Evolutionary conservation across 805 yeast genomes (phyloP), one percentile per base, ranked within the genome.

Genomic region (Ogataea ganodermae): DNA sequence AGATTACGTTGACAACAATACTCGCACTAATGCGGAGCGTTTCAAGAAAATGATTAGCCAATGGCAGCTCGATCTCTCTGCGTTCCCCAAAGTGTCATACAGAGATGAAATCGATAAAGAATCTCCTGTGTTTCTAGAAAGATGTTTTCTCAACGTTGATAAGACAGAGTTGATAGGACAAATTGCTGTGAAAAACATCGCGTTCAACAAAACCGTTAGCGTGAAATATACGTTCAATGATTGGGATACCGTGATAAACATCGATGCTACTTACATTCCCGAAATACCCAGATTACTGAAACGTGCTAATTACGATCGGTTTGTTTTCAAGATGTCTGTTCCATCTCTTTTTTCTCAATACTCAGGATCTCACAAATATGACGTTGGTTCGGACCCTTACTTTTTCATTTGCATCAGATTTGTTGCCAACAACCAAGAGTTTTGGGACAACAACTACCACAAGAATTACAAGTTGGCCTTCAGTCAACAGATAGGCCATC

Each of bases 241-340:
- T 58, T 91, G 98, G 98, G 70, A 69, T 35, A 83, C 95, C 0
- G 79, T 83, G 18, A 74, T 81, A 35, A 92, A 86, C 61, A 77
- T 84, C 26, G 81, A 80, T 35, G 86, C 91, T 3, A 54, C 61
- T 3, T 89, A 79, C 67, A 72, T 76, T 2, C 75, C 78, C 3
- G 89, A 84, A 49, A 60, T 75, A 1, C 81, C 84, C 5, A 61
- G 73, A 32, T 63, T 75, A 6, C 66, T 83, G 52, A 73, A 72
- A 49, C 62, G 68, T 14, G 69, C 82, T 41, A 65, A 72, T 45
- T 84, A 81, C 63, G 96, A 89, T 64, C 70, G 95, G 39, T 89
- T 89, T 60, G 70, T 78, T 12, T 86, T 89, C 66, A 77, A 76
- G 50, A 72, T 89, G 40, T 76, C 80, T 0, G 65, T 81, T 44